A percentile compares a stretch with the other conserved stretches of the same genome.
Evolutionary conservation across 169 alveolate species (phyloP).

Genomic region (Cryptosporidium baileyi): DNA sequence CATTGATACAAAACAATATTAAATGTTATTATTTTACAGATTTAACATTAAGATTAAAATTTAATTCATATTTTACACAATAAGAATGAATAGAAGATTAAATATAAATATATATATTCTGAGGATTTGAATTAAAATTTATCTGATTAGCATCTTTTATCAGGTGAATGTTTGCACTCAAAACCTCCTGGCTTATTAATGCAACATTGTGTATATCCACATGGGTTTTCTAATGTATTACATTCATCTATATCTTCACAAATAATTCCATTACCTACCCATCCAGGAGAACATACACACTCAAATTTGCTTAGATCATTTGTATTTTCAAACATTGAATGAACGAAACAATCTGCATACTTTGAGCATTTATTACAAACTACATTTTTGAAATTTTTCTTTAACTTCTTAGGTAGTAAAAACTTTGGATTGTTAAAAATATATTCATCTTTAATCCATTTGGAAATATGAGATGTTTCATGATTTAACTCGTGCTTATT

Average conservation of each 20-base stretch:
- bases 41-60: too few species aligned
- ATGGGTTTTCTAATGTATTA: neutral
- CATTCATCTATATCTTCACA: slow-evolving; percentile 57
- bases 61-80: too few species aligned
- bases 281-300: slow-evolving; percentile 63
- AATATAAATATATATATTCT: too few species aligned
- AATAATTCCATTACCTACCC: slow-evolving; percentile 41
- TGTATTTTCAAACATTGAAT: slow-evolving; percentile 15
- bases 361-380: slow-evolving; percentile 35
- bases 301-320: slow-evolving; percentile 49
- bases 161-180: slow-evolving; percentile 27
- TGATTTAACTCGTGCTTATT: slow-evolving; percentile 1
- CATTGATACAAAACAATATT: too few species aligned
- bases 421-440: slow-evolving; percentile 40
- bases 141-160: neutral
- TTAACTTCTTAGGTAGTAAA: slow-evolving; percentile 24
- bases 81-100: too few species aligned
- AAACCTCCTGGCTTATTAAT: slow-evolving; percentile 54
- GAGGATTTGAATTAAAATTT: too few species aligned
- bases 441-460: slow-evolving; percentile 64
- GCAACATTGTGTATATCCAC: slow-evolving; percentile 37
- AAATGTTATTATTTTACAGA: too few species aligned
- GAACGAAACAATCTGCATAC: slow-evolving; percentile 48
- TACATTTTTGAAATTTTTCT: slow-evolving; percentile 9
- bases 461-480: slow-evolving; percentile 27